Evolutionary conservation across 2,329 filamentous ascomycete species (phyloP).

Genomic region (Coniochaeta ligniaria): DNA sequence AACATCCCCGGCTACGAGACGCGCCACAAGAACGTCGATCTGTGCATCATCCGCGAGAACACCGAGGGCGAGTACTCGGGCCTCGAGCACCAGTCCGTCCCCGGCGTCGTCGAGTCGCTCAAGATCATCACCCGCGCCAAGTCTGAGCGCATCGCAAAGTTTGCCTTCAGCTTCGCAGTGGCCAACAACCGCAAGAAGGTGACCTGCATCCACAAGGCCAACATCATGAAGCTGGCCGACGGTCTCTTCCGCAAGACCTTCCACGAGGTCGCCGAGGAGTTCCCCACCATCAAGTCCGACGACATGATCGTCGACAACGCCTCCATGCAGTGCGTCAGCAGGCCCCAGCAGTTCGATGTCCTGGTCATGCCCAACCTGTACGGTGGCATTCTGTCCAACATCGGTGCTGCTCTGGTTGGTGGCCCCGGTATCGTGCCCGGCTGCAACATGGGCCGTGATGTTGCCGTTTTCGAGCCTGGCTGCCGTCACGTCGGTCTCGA

Average conservation of each 20-base stretch:
- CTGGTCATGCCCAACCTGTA: slow-evolving; percentile 99
- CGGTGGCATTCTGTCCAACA: slow-evolving; percentile 98
- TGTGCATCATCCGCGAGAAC: slow-evolving; percentile 99
- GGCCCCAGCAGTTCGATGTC: slow-evolving; percentile 97
- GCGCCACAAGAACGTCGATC: slow-evolving; percentile 92
- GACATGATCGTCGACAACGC: slow-evolving; percentile 99
- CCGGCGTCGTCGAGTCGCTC: slow-evolving; percentile 94
- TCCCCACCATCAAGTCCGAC: slow-evolving; percentile 90
- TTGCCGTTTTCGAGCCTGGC: slow-evolving; percentile 96
- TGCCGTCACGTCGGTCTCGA: slow-evolving; percentile 99
- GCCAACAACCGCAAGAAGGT: slow-evolving; percentile 99
- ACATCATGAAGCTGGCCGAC: slow-evolving; percentile 99
- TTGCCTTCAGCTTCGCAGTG: slow-evolving; percentile 94
- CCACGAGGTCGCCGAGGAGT: slow-evolving; percentile 88
- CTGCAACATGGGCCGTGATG: slow-evolving; percentile 98
- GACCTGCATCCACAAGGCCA: slow-evolving; percentile 99
- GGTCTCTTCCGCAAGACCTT: slow-evolving; percentile 98
- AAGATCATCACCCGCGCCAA: slow-evolving; percentile 99
- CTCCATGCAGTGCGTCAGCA: slow-evolving; percentile 96
- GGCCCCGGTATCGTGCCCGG: slow-evolving; percentile 95
- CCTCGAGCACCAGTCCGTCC: slow-evolving; percentile 95
- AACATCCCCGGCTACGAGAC: slow-evolving; percentile 99
- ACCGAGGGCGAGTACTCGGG: slow-evolving; percentile 99
- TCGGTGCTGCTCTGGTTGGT: slow-evolving; percentile 92
- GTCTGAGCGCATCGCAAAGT: slow-evolving; percentile 98